These are phyloP conservation scores for Pichia sp. DNA, from an alignment of 1,139 yeast genomes.

Conservation along the genomic window DNA sequence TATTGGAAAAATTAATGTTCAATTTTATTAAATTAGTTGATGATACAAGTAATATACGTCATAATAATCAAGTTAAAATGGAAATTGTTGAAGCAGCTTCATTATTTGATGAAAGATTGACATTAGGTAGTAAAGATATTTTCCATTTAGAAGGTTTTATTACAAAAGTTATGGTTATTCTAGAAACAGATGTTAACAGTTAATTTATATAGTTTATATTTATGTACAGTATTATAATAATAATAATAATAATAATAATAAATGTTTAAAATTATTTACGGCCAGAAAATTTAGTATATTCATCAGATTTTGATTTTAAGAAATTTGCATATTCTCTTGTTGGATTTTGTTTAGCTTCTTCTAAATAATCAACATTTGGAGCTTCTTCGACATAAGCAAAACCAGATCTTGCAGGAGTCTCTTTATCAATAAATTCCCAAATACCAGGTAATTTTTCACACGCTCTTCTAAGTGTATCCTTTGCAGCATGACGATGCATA, in stretches of 20 bases:
- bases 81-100: conserved; percentile 66
- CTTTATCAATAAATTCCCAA: conserved; percentile 73
- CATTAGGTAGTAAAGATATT: conserved; percentile 81
- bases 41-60: conserved; percentile 21
- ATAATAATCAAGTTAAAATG: conserved; percentile 31
- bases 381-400: conserved; percentile 41
- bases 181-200: conserved; percentile 32
- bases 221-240: not conserved
- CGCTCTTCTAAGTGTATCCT: conserved; percentile 88
- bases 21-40: conserved; percentile 43
- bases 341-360: conserved; percentile 53
- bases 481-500: conserved; percentile 86
- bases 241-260: not conserved
- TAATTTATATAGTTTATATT: not conserved
- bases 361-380: conserved; percentile 48
- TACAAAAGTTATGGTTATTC: conserved; percentile 73
- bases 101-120: conserved; percentile 76
- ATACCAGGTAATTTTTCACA: conserved; percentile 89
- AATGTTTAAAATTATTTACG: conserved; percentile 15
- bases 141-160: conserved; percentile 93
- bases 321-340: conserved; percentile 41
- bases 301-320: conserved; percentile 31
- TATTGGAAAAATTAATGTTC: conserved; percentile 62
- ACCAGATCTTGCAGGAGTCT: conserved; percentile 68
- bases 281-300: conserved; percentile 30